Base-by-base conservation (phyloP, 208 protist species). In the Leptomonas pyrrhocoris region DNA sequence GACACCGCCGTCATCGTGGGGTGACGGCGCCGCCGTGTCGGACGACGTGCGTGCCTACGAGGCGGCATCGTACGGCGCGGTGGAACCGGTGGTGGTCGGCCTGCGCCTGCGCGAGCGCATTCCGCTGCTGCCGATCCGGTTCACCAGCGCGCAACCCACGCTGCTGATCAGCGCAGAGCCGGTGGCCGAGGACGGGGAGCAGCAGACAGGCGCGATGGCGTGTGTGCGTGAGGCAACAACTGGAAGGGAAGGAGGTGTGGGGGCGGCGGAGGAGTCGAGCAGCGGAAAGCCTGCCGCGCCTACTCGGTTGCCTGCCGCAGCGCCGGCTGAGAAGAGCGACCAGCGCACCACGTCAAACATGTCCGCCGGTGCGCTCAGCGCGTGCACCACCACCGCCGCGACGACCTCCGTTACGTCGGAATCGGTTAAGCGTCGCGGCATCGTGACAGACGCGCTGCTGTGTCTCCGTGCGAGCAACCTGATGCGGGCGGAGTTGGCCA, bases 81-180 rank as follows among this genome's bases (percentile, higher is more conserved):
- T 38, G 19, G 66, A 64, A 34, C 66, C 66, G 40, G 34, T 72
- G 16, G 3, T 63, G 5, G 55, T 72, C 15, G 7, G 13, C 16
- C 66, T 72, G 56, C 27, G 43, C 1, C 36, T 72, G 56, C 54
- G 66, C 30, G 66, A 53, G 56, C 66, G 66, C 46, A 34, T 72
- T 36, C 66, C 66, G 2, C 21, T 72, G 56, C 34, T 72, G 54
- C 56, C 66, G 9, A 43, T 23, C 2, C 55, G 56, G 3, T 49
- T 34, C 21, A 57, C 66, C 43, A 34, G 66, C 45, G 21, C 21
- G 16, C 66, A 49, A 2, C n/a, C 66, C 0, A 31, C 56, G n/a
- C 43, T 72, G 16, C 46, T 72, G 45, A 49, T 64, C 19, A 72
- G 66, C 34, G 66, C 66, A 8, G 66, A 48, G 42, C 46, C 55